Evolutionary conservation across 768 basidiomycete genomes (phyloP).

Genomic region (Pholiota molesta): DNA sequence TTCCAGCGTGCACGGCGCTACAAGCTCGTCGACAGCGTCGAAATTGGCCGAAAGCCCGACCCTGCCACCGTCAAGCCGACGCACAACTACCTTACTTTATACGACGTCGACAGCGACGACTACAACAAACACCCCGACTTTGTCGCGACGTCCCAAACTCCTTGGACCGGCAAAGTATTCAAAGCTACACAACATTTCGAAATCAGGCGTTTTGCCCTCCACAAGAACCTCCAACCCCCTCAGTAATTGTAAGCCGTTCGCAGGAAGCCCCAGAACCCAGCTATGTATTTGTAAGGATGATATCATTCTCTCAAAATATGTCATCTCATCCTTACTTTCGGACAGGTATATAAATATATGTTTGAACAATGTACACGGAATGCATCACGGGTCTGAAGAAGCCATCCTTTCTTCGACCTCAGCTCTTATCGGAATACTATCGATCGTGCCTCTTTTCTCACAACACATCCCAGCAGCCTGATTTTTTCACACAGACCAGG

Average conservation of each 20-base stretch:
- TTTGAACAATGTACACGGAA: not conserved
- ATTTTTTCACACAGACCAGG: not conserved
- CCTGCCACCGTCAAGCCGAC: conserved; percentile 15
- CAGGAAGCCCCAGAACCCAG: not conserved
- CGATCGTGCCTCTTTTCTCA: conserved; percentile 57
- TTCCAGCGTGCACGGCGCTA: conserved; percentile 34
- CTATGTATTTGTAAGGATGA: not conserved
- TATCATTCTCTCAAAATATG: not conserved
- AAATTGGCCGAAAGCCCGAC: conserved; percentile 18
- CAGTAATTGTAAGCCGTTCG: not conserved
- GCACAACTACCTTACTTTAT: conserved; percentile 35
- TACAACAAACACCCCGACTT: conserved; percentile 27
- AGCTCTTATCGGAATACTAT: conserved; percentile 49
- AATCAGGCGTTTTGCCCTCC: conserved; percentile 28
- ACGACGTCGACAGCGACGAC: conserved; percentile 28
- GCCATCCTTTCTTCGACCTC: conserved; percentile 41
- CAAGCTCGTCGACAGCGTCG: conserved; percentile 25
- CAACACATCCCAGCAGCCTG: conserved; percentile 68
- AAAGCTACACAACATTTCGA: conserved; percentile 18
- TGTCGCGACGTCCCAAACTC: conserved; percentile 25
- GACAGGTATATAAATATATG: conserved; percentile 1
- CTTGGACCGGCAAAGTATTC: conserved; percentile 28
- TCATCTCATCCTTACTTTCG: not conserved
- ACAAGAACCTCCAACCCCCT: conserved; percentile 23
- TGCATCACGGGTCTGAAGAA: conserved; percentile 1